A percentile compares a stretch with the other conserved stretches of the same genome.
Evolutionary conservation across 345 rosid species (phyloP).

Genomic region (Eucalyptus polybractea): DNA sequence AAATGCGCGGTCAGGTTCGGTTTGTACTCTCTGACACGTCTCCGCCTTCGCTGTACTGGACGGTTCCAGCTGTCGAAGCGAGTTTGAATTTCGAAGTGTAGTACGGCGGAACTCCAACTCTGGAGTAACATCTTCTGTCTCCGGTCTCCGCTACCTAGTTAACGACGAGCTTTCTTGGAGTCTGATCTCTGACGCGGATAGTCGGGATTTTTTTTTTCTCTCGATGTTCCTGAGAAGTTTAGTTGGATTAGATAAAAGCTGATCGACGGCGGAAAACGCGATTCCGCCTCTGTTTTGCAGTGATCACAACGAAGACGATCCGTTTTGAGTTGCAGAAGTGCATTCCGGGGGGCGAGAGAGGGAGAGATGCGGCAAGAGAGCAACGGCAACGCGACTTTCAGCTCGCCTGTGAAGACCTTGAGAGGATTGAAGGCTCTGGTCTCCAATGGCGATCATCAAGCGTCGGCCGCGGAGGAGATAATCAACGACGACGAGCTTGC

Average conservation of each 20-base stretch:
- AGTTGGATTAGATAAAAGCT: background rate
- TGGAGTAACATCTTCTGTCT: background rate
- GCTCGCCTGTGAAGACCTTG: conserved; percentile 41
- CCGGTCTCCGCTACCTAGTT: background rate
- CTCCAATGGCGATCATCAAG: conserved; percentile 11
- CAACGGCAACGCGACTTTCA: conserved; percentile 1
- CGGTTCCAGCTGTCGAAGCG: background rate
- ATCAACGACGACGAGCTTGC: conserved; percentile 69
- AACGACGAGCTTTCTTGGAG: background rate
- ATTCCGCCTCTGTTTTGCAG: background rate
- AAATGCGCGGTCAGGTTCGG: background rate
- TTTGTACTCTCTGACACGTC: background rate
- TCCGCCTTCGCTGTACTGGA: background rate
- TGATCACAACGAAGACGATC: background rate
- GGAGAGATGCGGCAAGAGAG: conserved; percentile 60
- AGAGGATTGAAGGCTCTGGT: conserved; percentile 40
- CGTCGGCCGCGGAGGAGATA: conserved; percentile 16
- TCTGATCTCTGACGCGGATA: background rate
- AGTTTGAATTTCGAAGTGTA: background rate
- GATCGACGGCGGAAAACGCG: background rate
- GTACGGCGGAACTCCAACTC: background rate
- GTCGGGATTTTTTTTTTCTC: background rate
- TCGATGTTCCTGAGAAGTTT: background rate
- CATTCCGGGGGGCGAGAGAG: too few relatives aligned
- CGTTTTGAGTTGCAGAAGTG: background rate